Percentiles rank a stretch among this genome's conserved stretches.
Evolutionary conservation across 345 rosid species (phyloP).

Genomic region (Crucihimalaya himalaica): DNA sequence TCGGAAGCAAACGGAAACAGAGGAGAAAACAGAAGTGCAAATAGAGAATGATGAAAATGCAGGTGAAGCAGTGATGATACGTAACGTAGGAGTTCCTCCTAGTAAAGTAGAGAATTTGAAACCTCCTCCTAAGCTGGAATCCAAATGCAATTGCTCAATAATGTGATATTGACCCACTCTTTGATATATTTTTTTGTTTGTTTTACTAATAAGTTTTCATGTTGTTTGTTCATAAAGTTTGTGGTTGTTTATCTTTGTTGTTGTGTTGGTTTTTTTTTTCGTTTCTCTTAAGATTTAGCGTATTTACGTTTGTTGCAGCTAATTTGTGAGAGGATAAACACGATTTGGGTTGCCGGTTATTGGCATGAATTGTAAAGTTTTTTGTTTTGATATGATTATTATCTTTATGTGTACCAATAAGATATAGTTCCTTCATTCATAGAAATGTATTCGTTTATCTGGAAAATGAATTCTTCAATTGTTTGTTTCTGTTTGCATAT

Average conservation of each 20-base stretch:
- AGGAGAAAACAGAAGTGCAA: conserved; percentile 43
- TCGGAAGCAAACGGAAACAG: conserved; percentile 60
- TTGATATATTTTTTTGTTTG: neutral
- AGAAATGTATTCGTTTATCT: neutral
- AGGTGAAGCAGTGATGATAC: conserved; percentile 51
- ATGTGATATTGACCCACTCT: conserved; percentile 56
- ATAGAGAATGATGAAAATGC: conserved; percentile 88
- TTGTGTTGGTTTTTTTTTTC: conserved; percentile 1
- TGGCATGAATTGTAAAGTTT: conserved; percentile 45
- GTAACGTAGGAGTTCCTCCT: conserved; percentile 63
- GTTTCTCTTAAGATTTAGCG: neutral
- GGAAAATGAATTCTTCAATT: too few relatives aligned
- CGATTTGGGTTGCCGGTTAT: conserved; percentile 24
- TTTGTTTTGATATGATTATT: conserved; percentile 28
- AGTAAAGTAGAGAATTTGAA: conserved; percentile 58
- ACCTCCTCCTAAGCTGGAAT: conserved; percentile 91
- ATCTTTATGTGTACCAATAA: conserved; percentile 5
- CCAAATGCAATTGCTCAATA: conserved; percentile 96
- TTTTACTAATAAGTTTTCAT: conserved; percentile 14
- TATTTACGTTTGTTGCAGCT: conserved; percentile 31
- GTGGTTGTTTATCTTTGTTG: conserved; percentile 18
- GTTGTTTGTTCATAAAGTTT: conserved; percentile 28
- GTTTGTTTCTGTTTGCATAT: too few relatives aligned
- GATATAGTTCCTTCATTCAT: neutral
- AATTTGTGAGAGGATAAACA: conserved; percentile 34